Conservation (phyloP, 352 stramenopile species). For the Phytopythium helicoides region DNA sequence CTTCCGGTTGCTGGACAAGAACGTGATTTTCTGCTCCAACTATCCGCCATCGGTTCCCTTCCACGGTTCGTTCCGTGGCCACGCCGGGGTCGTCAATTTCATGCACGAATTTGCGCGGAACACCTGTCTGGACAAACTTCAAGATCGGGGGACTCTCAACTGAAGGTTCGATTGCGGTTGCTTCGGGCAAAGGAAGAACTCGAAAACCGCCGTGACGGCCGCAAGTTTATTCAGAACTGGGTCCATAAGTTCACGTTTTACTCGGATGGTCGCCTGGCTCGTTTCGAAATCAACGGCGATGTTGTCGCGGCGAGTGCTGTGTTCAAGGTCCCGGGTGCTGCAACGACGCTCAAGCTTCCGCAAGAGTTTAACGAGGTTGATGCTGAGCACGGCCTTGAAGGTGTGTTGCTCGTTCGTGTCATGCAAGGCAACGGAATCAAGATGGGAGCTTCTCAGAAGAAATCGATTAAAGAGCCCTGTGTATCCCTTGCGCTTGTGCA, state of each 20-base stretch:
- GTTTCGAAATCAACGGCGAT: conserved; percentile 88
- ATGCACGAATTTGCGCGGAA: conserved; percentile 80
- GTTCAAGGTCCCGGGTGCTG: conserved; percentile 82
- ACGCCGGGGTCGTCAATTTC: conserved; percentile 68
- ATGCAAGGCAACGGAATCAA: conserved; percentile 84
- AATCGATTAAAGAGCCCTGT: conserved; percentile 58
- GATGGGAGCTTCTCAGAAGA: conserved; percentile 64
- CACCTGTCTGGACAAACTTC: conserved; percentile 84
- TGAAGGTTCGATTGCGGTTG: conserved; percentile 82
- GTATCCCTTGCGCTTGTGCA: conserved; percentile 62
- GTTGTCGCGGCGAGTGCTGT: conserved; percentile 84
- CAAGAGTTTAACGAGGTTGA: conserved; percentile 89
- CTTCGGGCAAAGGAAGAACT: conserved; percentile 84
- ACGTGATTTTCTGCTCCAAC: conserved; percentile 88
- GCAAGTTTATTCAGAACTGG: conserved; percentile 89
- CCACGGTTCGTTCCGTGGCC: conserved; percentile 75
- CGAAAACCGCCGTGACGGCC: conserved; percentile 78
- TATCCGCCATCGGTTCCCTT: conserved; percentile 88
- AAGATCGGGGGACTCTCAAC: conserved; percentile 82
- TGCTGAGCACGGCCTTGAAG: conserved; percentile 68
- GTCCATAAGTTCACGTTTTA: conserved; percentile 91
- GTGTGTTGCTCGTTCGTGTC: conserved; percentile 67
- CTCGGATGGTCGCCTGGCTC: conserved; percentile 73
- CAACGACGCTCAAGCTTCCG: conserved; percentile 82
- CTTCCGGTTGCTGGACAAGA: conserved; percentile 81